These are phyloP conservation scores for Fusarium vanettenii DNA, from an alignment of 2,329 filamentous ascomycete species.

Conservation along the genomic window DNA sequence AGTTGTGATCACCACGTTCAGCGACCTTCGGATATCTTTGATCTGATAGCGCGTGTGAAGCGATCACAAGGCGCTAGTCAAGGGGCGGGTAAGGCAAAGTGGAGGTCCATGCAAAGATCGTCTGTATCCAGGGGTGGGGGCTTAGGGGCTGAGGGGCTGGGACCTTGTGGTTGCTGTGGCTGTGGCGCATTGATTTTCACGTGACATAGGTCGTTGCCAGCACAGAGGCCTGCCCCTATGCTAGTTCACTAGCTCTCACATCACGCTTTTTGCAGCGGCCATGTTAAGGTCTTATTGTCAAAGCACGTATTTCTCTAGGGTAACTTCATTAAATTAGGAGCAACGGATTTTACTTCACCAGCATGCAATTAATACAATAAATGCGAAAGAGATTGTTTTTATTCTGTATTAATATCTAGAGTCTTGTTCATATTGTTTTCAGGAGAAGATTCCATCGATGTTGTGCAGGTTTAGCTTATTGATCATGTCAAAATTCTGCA, in stretches of 20 bases:
- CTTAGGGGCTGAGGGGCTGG: background rate
- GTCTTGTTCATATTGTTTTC: no score
- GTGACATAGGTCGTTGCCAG: background rate
- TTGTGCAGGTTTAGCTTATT: no score
- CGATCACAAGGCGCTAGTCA: background rate
- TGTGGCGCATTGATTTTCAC: no score
- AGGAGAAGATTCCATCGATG: fast-evolving
- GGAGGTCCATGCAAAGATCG: background rate
- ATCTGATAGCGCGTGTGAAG: background rate
- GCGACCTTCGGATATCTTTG: background rate
- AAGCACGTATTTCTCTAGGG: background rate
- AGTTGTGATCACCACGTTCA: background rate
- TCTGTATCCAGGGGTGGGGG: background rate
- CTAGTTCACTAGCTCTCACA: background rate
- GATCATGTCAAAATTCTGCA: no score
- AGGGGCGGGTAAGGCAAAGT: background rate
- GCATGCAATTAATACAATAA: background rate
- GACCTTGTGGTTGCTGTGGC: no score
- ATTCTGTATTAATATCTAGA: background rate
- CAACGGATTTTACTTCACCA: background rate
- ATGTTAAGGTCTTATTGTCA: background rate
- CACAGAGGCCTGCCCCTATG: no score
- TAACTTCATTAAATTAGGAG: background rate
- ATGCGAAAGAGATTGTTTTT: background rate
- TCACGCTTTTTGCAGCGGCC: fast-evolving